phyloP scores from a whole-genome alignment of 495 filamentous ascomycete species.

The Daldinia decipiens region DNA sequence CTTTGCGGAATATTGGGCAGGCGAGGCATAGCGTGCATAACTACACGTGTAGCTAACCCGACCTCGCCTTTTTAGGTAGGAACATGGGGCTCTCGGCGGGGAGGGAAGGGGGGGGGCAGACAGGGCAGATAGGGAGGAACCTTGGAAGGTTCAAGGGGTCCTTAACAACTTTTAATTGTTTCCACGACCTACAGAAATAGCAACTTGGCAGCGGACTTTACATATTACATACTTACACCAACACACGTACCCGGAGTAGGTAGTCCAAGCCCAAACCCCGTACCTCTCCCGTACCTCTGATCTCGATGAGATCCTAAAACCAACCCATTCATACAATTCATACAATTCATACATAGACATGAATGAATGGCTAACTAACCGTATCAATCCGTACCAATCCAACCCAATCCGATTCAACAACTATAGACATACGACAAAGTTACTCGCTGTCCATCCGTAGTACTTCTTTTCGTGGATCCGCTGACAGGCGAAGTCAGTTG shows the following conservation, averaged over 20 bases:
- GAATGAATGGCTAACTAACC: slow-evolving; percentile 17
- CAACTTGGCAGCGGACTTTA: slow-evolving; percentile 25
- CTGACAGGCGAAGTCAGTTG: slow-evolving; percentile 12
- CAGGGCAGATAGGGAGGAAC: slow-evolving; percentile 10
- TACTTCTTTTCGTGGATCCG: slow-evolving; percentile 21
- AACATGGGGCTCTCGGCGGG: slow-evolving; percentile 39
- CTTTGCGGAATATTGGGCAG: not conserved
- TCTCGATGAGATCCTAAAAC: slow-evolving; percentile 19
- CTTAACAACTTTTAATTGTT: slow-evolving; percentile 29
- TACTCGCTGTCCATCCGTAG: slow-evolving; percentile 3
- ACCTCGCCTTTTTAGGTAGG: slow-evolving; percentile 26
- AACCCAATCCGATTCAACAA: slow-evolving; percentile 20
- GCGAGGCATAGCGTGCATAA: slow-evolving; percentile 1
- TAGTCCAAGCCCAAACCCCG: slow-evolving; percentile 18
- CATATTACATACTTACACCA: slow-evolving; percentile 9
- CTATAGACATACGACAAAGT: slow-evolving; percentile 19
- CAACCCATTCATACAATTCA: not conserved
- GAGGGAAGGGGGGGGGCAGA: slow-evolving; percentile 20
- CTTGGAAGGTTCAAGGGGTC: slow-evolving; percentile 25
- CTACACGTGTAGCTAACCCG: slow-evolving; percentile 13
- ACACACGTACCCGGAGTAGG: slow-evolving; percentile 20
- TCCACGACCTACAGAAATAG: slow-evolving; percentile 33
- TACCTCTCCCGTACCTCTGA: slow-evolving; percentile 8
- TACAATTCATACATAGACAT: slow-evolving; percentile 6
- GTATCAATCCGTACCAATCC: slow-evolving; percentile 6